phyloP scores from a whole-genome alignment of 306 rosid genomes.

The Acacia confusa region DNA sequence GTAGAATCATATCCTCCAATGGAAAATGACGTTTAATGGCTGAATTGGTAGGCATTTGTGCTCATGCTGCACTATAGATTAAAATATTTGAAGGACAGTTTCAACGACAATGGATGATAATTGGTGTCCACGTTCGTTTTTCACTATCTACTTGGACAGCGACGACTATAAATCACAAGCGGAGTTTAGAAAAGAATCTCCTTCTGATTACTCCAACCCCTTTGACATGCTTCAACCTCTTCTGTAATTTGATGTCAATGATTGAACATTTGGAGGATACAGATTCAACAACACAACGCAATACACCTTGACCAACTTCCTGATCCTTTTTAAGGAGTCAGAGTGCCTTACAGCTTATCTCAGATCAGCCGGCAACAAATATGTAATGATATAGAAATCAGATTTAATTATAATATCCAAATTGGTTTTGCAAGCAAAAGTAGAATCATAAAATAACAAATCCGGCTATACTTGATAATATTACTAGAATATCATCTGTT shows the following conservation, averaged over 20 bases:
- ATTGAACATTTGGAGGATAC: neutral
- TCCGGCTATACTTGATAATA: conserved; percentile 24
- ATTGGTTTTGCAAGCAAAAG: conserved; percentile 26
- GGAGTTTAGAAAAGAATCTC: neutral
- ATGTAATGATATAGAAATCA: neutral
- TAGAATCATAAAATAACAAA: conserved; percentile 5
- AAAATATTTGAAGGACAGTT: neutral
- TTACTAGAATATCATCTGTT: conserved; percentile 8
- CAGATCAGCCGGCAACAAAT: neutral
- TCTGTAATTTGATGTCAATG: neutral
- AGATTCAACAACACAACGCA: neutral
- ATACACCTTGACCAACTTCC: neutral
- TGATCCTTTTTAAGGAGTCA: neutral
- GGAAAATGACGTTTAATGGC: neutral
- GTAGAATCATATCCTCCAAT: neutral
- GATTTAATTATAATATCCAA: conserved; percentile 2
- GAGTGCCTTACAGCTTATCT: neutral
- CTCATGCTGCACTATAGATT: neutral
- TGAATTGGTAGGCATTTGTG: neutral
- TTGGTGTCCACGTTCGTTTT: neutral
- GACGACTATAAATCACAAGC: neutral
- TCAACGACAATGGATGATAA: neutral
- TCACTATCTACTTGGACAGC: neutral
- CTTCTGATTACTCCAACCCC: neutral
- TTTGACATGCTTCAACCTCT: too few relatives aligned